These are phyloP conservation scores for Solanum aculeatissimum DNA, from an alignment of 305 asterid genomes.

Conservation along the genomic window DNA sequence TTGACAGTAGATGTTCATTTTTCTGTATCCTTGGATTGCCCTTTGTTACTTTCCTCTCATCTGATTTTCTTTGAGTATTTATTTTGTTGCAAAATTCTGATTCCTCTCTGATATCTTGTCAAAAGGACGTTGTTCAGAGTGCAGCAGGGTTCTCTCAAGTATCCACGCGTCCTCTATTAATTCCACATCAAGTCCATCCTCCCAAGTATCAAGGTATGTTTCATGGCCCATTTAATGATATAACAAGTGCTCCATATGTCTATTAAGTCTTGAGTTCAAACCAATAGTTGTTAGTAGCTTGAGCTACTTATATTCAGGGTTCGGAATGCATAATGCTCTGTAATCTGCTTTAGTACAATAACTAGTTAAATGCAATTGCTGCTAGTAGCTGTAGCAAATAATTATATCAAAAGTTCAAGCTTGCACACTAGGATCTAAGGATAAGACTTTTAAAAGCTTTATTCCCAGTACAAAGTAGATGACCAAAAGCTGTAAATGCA, in stretches of 20 bases:
- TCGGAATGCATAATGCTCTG: background rate
- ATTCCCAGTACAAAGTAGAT: background rate
- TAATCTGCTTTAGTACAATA: background rate
- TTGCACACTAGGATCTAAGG: background rate
- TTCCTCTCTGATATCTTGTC: conserved; percentile 4
- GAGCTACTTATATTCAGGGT: background rate
- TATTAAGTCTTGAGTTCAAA: background rate
- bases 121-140: conserved; percentile 44
- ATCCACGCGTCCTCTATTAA: conserved; percentile 35
- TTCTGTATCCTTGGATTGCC: background rate
- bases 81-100: background rate
- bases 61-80: background rate
- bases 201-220: conserved; percentile 73
- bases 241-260: background rate
- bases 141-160: conserved; percentile 46
- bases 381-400: background rate
- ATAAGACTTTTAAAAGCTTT: background rate
- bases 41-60: background rate
- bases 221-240: background rate
- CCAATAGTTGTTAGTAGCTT: background rate
- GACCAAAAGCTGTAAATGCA: background rate
- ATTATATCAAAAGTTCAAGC: background rate
- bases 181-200: conserved; percentile 40
- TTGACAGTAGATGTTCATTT: background rate
- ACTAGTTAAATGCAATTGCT: background rate